Evolutionary conservation across 148 eudicot genomes (phyloP).

Genomic region (Heliosperma pusillum): DNA sequence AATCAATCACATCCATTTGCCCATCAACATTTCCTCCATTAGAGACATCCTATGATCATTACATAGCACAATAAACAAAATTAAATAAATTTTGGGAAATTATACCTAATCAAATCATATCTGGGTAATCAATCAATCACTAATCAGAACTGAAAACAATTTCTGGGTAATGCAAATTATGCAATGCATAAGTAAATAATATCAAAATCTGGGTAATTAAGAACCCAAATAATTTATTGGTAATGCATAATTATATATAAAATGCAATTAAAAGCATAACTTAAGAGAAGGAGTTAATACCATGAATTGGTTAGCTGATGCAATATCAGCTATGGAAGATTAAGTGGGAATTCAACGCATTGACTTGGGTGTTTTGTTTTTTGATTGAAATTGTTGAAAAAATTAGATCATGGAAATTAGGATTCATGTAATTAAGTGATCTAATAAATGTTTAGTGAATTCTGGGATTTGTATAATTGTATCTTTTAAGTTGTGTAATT

Average conservation of each 20-base stretch:
- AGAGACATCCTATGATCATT: conserved; percentile 6
- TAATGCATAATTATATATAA: not conserved
- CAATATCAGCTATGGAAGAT: not conserved
- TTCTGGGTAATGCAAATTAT: not conserved
- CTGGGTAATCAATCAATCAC: not conserved
- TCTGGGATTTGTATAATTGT: too few relatives aligned
- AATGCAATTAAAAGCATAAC: not conserved
- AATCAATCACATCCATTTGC: conserved; percentile 47
- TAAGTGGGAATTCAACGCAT: not conserved
- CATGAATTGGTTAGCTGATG: not conserved
- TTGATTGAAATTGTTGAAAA: not conserved
- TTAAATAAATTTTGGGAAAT: not conserved
- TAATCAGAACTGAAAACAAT: not conserved
- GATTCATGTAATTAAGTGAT: too few relatives aligned
- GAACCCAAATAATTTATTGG: not conserved
- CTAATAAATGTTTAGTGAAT: too few relatives aligned
- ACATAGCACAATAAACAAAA: not conserved
- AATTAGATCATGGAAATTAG: not conserved
- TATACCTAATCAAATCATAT: not conserved
- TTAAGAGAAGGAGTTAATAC: not conserved
- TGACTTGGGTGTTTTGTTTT: not conserved
- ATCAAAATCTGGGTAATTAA: not conserved
- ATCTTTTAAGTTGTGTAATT: too few relatives aligned
- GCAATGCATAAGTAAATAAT: not conserved
- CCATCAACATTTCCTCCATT: conserved; percentile 2